Evolutionary conservation across 345 rosid genomes (phyloP), one percentile per base, ranked within the genome.

Genomic region (Rhodamnia argentea): DNA sequence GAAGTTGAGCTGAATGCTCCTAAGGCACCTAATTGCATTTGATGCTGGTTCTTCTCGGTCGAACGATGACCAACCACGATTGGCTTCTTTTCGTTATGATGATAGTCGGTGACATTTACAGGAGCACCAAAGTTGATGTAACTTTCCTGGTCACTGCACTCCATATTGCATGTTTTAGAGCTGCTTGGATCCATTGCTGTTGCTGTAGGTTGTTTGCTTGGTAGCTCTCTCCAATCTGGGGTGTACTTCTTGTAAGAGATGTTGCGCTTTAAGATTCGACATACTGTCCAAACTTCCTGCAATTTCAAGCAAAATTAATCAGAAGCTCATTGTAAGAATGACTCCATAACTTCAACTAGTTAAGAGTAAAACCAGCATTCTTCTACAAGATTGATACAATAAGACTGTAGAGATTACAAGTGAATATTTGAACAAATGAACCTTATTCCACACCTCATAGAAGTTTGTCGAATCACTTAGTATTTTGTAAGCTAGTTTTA

Each of bases 221-320:
- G 89, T 82, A 89, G 14, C 85, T 94, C 94, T 89, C 91, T 94
- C 96, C 95, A 92, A 53, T 92, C 94, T 18, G 92, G 87, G 40
- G 89, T 90, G 92, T 92, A 91, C 81, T 92, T 93, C 78, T 87
- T 90, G 85, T 91, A 89, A 3, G 93, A 87, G 42, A 84, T 88
- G 50, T 86, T 92, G 85, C 99, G 87, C 92, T 95, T 93, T 90
- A 96, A 94, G 75, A 97, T 95, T 62, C 95, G 87, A 29, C 99
- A 96, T 26, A 97, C 85, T 1, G 98, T 97, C 98, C 98, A 97
- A 10, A 97, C 98, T 90, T 97, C 99, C 98, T 95, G 93, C 20
- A 9, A 57, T 50, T 81, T 18, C 27, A 83, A 26, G 64, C 27
- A 75, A 7, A 84, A 27, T 26, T 32, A 75, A 18, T 47, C 51